Evolutionary conservation across 768 basidiomycete species (phyloP), one percentile per base, ranked within the genome.

Genomic region (Pluteus cervinus): DNA sequence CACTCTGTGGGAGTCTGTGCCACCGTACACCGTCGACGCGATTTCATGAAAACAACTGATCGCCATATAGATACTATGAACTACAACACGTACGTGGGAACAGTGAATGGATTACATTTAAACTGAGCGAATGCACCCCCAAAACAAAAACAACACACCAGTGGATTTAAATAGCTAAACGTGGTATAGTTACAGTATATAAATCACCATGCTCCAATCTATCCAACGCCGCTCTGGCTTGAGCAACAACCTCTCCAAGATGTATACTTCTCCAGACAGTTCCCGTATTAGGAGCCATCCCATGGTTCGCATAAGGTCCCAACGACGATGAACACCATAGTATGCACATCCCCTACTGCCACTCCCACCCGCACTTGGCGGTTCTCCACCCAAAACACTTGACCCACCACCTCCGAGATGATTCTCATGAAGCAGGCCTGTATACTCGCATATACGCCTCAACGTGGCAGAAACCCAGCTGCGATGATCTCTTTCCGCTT

Each of bases 181-280:
- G n/a, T n/a, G n/a, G n/a, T n/a, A n/a, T n/a, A n/a, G n/a, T n/a
- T n/a, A n/a, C 21, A 15, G 15, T 36, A 53, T 57, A 59, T 14
- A 34, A 45, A 39, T 63, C 63, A 25, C 56, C 60, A 49, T 64
- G 64, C 42, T 69, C 66, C 31, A 72, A 39, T 65, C 65, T 68
- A 39, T 74, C 70, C 52, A 86, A 48, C 35, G 81, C 78, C 29
- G 60, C 52, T 50, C 72, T 63, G 33, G 82, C 81, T 37, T 65
- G 55, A 33, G 68, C 69, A 36, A 75, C 67, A 12, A 81, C 75
- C 61, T 62, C 49, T 83, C 81, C 25, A n/a, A n/a, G n/a, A n/a
- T n/a, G n/a, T n/a, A n/a, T n/a, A n/a, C n/a, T 77, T 76, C 42
- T 81, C 80, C 40, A 71, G 56, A 11, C 64, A 60, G 37, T 65